These are phyloP conservation scores for Calonectria pseudoturangicola DNA, from an alignment of 2,329 filamentous ascomycete genomes.

Conservation along the genomic window DNA sequence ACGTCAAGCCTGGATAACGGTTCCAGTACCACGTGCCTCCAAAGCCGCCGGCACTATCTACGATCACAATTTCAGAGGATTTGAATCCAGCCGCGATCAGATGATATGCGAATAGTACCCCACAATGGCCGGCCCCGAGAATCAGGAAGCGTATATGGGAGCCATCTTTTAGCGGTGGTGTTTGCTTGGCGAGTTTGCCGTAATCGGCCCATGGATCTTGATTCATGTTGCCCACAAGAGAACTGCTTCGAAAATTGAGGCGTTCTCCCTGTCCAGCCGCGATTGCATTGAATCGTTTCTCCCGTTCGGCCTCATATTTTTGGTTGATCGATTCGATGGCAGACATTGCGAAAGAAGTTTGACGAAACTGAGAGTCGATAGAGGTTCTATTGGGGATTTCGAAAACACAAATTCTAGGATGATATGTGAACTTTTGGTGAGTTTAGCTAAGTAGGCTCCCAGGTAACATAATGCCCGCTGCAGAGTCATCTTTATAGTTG, in stretches of 20 bases:
- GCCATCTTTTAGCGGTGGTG: neutral
- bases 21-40: slow-evolving; percentile 19
- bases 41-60: neutral
- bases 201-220: slow-evolving; percentile 9
- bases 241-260: neutral
- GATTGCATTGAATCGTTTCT: slow-evolving; percentile 7
- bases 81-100: slow-evolving; percentile 3
- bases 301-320: slow-evolving; percentile 5
- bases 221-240: neutral
- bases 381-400: neutral
- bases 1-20: neutral
- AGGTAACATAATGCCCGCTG: neutral
- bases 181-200: slow-evolving; percentile 3
- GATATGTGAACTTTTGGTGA: neutral
- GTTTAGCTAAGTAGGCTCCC: neutral
- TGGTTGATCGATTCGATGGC: neutral
- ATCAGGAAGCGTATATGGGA: slow-evolving; percentile 1
- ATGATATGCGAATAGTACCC: neutral
- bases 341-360: neutral
- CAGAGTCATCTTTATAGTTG: neutral
- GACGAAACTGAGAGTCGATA: neutral
- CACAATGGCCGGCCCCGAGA: neutral
- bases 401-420: neutral
- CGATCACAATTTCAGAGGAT: neutral
- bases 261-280: neutral